phyloP scores from a whole-genome alignment of 768 basidiomycete species.

The Cyclocybe aegerita region DNA sequence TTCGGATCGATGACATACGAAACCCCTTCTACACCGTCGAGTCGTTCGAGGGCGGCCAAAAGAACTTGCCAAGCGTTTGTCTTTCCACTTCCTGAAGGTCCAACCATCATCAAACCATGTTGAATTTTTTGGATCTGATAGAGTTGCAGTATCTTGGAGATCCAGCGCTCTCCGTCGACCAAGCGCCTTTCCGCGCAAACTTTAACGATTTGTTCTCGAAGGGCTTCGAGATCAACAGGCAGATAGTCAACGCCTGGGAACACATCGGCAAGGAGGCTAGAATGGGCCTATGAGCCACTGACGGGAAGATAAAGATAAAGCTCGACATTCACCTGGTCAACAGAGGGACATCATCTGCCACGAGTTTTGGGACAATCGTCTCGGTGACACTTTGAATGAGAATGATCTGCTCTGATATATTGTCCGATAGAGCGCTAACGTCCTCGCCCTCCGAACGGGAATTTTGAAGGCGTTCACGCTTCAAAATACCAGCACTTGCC shows the following conservation, averaged over 20 bases:
- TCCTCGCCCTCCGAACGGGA: conserved; percentile 42
- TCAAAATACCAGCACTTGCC: conserved; percentile 95
- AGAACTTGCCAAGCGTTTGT: conserved; percentile 97
- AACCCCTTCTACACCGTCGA: conserved; percentile 91
- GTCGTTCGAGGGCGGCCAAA: conserved; percentile 82
- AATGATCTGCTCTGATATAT: conserved; percentile 88
- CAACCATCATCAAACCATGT: conserved; percentile 99
- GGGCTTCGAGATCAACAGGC: conserved; percentile 83
- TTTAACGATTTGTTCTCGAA: conserved; percentile 82
- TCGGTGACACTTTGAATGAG: conserved; percentile 98
- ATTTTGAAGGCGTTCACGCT: conserved; percentile 78
- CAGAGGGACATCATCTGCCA: conserved; percentile 94
- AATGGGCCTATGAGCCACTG: conserved; percentile 5
- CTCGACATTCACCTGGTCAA: conserved; percentile 70
- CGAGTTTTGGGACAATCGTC: conserved; percentile 96
- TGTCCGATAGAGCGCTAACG: conserved; percentile 62
- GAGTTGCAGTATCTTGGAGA: conserved; percentile 93
- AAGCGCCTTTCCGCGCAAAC: conserved; percentile 87
- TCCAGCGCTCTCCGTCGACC: conserved; percentile 86
- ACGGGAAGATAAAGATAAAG: conserved; percentile 1
- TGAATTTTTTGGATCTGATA: conserved; percentile 99
- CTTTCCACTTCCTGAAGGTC: conserved; percentile 95
- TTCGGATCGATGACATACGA: conserved; percentile 98
- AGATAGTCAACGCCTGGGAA: conserved; percentile 95
- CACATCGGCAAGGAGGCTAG: conserved; percentile 89